These are phyloP conservation scores for Rhizopus sp. DNA, from an alignment of 371 early-diverging fungal species.

Conservation along the genomic window DNA sequence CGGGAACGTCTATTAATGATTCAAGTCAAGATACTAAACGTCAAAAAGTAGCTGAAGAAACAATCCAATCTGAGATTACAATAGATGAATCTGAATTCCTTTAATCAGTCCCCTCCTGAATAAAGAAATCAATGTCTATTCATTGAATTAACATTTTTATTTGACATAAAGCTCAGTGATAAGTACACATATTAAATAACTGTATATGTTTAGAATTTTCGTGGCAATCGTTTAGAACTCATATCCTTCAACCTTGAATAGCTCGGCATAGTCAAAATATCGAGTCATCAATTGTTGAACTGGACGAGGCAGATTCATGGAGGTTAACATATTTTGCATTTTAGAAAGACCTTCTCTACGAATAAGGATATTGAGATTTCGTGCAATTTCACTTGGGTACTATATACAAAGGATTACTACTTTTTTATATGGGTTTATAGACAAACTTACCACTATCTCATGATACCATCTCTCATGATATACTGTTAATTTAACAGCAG, in stretches of 20 bases:
- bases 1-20: neutral
- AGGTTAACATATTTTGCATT: slow-evolving; percentile 85
- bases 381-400: slow-evolving; percentile 89
- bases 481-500: slow-evolving; percentile 79
- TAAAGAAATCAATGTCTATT: too few relatives aligned
- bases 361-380: slow-evolving; percentile 80
- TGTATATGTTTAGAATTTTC: too few relatives aligned
- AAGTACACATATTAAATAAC: too few relatives aligned
- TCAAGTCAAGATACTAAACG: slow-evolving; percentile 5
- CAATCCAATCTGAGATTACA: slow-evolving; percentile 20
- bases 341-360: slow-evolving; percentile 86
- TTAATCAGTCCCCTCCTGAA: neutral
- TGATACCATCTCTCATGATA: slow-evolving; percentile 83
- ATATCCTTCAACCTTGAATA: slow-evolving; percentile 82
- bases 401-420: slow-evolving; percentile 16
- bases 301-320: slow-evolving; percentile 82
- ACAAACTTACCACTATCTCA: slow-evolving; percentile 73
- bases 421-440: neutral
- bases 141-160: too few relatives aligned
- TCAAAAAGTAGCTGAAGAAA: slow-evolving; percentile 3
- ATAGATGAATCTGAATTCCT: slow-evolving; percentile 25
- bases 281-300: slow-evolving; percentile 77
- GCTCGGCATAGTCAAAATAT: slow-evolving; percentile 81
- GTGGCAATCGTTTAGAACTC: slow-evolving; percentile 48
- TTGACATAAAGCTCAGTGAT: too few relatives aligned